A percentile compares a stretch with the other conserved stretches of the same genome.
Conservation (phyloP, 2,329 filamentous ascomycete genomes). For the Apiospora arundinis region DNA sequence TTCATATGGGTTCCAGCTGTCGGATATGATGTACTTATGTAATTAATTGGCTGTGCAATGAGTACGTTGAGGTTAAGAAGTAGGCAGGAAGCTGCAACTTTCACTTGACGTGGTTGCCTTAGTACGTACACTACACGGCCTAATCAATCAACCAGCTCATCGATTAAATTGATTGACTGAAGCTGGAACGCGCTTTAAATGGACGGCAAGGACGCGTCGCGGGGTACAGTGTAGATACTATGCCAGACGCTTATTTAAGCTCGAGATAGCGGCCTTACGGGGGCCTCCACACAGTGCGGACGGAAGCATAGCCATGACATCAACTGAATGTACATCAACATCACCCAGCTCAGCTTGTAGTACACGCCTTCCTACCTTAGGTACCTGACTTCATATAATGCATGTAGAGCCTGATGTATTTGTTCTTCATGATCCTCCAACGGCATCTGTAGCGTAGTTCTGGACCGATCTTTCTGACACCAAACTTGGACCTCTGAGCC, state of each 20-base stretch:
- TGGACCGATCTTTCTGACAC: neutral
- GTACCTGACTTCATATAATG: neutral
- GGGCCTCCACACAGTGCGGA: conserved; percentile 17
- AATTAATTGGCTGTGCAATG: too few relatives aligned
- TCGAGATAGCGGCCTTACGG: neutral
- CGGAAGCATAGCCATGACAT: neutral
- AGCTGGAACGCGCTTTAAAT: neutral
- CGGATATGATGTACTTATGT: too few relatives aligned
- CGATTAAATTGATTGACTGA: neutral
- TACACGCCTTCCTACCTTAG: neutral
- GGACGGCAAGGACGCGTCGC: neutral
- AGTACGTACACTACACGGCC: neutral
- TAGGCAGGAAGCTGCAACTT: neutral
- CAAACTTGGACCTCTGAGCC: conserved; percentile 6
- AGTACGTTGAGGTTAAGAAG: too few relatives aligned
- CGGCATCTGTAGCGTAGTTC: neutral
- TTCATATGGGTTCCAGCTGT: neutral
- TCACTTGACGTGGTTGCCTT: neutral
- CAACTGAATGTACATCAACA: conserved; percentile 13
- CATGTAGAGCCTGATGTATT: neutral
- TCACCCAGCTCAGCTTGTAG: neutral
- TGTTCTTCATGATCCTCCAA: neutral
- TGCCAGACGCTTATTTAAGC: neutral
- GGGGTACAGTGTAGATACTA: neutral
- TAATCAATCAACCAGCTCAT: neutral